Evolutionary conservation across 2,329 filamentous ascomycete species (phyloP).

Genomic region (Colletotrichum sp.): DNA sequence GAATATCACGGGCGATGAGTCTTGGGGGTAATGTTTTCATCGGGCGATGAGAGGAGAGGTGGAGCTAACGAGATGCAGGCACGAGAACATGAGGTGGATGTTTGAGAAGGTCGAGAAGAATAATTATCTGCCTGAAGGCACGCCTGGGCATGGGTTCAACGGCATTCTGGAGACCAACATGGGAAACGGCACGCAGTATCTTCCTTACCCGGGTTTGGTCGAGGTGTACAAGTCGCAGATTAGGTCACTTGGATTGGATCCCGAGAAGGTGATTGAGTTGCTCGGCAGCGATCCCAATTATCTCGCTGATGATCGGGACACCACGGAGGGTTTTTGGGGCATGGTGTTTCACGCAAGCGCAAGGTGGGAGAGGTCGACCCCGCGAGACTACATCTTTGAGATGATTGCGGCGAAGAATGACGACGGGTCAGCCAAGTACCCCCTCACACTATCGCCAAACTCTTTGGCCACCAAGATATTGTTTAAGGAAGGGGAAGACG

Average conservation of each 20-base stretch:
- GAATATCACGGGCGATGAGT: conserved; percentile 61
- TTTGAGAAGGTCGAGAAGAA: conserved; percentile 41
- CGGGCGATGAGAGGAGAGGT: background rate
- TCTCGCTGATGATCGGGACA: background rate
- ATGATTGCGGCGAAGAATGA: conserved; percentile 43
- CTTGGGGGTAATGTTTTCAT: conserved; percentile 47
- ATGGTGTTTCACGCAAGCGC: background rate
- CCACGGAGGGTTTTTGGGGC: background rate
- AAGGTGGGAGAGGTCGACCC: background rate
- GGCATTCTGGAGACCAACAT: conserved; percentile 39
- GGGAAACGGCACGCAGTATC: background rate
- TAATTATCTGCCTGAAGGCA: conserved; percentile 41
- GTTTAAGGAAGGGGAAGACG: conserved; percentile 32
- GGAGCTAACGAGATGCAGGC: conserved; percentile 2
- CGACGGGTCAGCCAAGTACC: conserved; percentile 48
- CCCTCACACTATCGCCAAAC: conserved; percentile 43
- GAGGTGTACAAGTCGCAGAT: background rate
- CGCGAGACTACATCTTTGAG: conserved; percentile 21
- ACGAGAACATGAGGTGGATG: conserved; percentile 35
- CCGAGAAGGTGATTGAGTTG: background rate
- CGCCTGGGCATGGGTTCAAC: conserved; percentile 45
- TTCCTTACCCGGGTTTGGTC: background rate
- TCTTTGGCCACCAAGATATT: conserved; percentile 41
- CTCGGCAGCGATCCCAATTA: background rate
- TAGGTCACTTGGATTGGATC: background rate